These are phyloP conservation scores for Penicillium cataractarum DNA, from an alignment of 495 filamentous ascomycete species.

Conservation along the genomic window DNA sequence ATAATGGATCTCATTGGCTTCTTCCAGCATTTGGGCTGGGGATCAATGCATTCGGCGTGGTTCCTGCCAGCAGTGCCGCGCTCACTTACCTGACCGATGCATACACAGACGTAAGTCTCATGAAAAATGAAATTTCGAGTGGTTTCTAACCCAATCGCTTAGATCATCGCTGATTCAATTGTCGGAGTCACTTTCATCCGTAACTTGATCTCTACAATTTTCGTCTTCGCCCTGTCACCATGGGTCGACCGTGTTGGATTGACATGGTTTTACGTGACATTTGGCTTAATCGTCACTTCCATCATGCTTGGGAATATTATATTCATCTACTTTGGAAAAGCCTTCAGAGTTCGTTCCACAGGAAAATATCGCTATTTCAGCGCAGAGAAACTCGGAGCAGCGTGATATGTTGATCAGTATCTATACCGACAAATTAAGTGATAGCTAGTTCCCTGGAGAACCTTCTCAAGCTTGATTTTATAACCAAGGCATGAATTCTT, in stretches of 20 bases:
- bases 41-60: slow-evolving; percentile 28
- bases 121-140: not conserved
- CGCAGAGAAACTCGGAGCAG: slow-evolving; percentile 1
- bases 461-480: too few species aligned
- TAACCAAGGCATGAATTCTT: too few species aligned
- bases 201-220: slow-evolving; percentile 33
- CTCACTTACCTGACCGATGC: slow-evolving; percentile 41
- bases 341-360: slow-evolving; percentile 12
- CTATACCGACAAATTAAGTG: not conserved
- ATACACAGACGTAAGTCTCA: slow-evolving; percentile 37
- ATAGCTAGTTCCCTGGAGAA: not conserved
- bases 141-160: not conserved
- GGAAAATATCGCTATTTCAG: slow-evolving; percentile 23
- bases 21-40: slow-evolving; percentile 33
- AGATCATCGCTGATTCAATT: slow-evolving; percentile 42
- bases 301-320: slow-evolving; percentile 24
- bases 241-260: slow-evolving; percentile 34
- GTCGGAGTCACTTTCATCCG: slow-evolving; percentile 38
- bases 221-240: slow-evolving; percentile 38
- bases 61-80: slow-evolving; percentile 31
- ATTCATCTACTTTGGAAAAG: slow-evolving; percentile 30
- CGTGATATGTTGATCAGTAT: not conserved
- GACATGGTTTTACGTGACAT: slow-evolving; percentile 28
- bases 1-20: slow-evolving; percentile 36
- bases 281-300: slow-evolving; percentile 22